Percentiles rank a stretch among this genome's conserved stretches.
phyloP scores from a whole-genome alignment of 257 asterid species.

The Fraxinus cuspidata region DNA sequence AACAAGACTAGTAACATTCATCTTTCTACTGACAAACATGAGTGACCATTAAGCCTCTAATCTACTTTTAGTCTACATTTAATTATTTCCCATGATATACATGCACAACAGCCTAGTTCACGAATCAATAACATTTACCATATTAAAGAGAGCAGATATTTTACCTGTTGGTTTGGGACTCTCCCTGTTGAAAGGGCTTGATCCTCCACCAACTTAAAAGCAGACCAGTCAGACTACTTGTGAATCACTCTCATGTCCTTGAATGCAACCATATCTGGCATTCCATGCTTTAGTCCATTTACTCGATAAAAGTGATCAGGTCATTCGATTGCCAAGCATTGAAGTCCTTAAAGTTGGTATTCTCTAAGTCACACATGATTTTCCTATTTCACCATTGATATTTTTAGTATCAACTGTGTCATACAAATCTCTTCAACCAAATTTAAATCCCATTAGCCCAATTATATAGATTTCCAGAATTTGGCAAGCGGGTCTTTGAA shows the following conservation, averaged over 20 bases:
- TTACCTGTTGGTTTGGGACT: conserved; percentile 60
- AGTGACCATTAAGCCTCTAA: not conserved
- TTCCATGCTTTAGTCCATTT: conserved; percentile 17
- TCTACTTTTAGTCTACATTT: not conserved
- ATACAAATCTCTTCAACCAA: conserved; percentile 22
- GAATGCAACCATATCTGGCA: conserved; percentile 12
- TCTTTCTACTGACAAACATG: not conserved
- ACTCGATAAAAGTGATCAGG: conserved; percentile 27
- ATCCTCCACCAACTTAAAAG: conserved; percentile 72
- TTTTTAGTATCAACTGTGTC: conserved; percentile 21
- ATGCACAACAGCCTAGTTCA: not conserved
- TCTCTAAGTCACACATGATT: conserved; percentile 33
- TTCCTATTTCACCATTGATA: conserved; percentile 29
- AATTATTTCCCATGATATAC: not conserved
- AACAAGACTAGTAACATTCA: not conserved
- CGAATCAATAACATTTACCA: not conserved
- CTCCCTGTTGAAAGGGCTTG: conserved; percentile 54
- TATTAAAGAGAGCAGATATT: not conserved
- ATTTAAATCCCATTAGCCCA: conserved; percentile 74
- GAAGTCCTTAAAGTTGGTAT: conserved; percentile 26
- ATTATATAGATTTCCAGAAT: conserved; percentile 70
- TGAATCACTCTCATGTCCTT: conserved; percentile 21
- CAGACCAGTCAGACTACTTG: conserved; percentile 40
- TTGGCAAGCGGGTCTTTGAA: conserved; percentile 62
- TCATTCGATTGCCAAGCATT: conserved; percentile 25